Evolutionary conservation across 257 asterid genomes (phyloP), one percentile per base, ranked within the genome.

Genomic region (Solanum virginianum): DNA sequence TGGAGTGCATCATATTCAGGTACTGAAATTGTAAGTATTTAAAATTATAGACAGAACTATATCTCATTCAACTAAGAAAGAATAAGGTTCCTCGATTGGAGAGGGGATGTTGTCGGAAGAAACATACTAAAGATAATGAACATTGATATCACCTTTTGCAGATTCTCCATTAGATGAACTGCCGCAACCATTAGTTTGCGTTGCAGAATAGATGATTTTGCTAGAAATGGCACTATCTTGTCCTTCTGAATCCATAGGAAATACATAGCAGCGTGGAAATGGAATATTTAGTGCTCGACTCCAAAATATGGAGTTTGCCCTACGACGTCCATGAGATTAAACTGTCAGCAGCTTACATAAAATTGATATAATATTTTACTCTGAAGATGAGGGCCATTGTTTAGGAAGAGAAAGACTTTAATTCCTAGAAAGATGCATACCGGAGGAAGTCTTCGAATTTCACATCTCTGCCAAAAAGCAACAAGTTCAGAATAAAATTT

Each of bases 231-330:
- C 24, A 26, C 51, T 84, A 47, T 75, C 92, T 86, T 84, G 89
- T 85, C 87, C 94, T 77, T 81, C 90, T 86, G 85, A 87, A 86
- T 56, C 71, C 82, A 72, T 81, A 84, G 89, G 93, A 84, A 91
- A 90, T 59, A 91, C 88, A 87, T 88, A 92, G 51, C 94, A 89
- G 39, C 68, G 88, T 9, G 98, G 98, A 77, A 94, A 83, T 49
- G 99, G 99, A 88, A 96, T 95, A 88, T 91, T 96, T 72, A 94
- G 91, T 36, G 99, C 99, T 77, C 99, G 94, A 86, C 96, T 92
- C 99, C 99, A 96, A 89, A 96, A 96, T 83, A 96, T 87, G 83
- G 99, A 96, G 89, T 95, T 95, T 80, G 98, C 99, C 99, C 99
- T 96, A 90, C 59, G 51, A 85, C 83, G 15, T 53, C 24, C 82